A percentile compares a stretch with the other conserved stretches of the same genome.
These are phyloP conservation scores for Verticillium albo-atrum DNA, from an alignment of 2,329 filamentous ascomycete species.

Conservation along the genomic window DNA sequence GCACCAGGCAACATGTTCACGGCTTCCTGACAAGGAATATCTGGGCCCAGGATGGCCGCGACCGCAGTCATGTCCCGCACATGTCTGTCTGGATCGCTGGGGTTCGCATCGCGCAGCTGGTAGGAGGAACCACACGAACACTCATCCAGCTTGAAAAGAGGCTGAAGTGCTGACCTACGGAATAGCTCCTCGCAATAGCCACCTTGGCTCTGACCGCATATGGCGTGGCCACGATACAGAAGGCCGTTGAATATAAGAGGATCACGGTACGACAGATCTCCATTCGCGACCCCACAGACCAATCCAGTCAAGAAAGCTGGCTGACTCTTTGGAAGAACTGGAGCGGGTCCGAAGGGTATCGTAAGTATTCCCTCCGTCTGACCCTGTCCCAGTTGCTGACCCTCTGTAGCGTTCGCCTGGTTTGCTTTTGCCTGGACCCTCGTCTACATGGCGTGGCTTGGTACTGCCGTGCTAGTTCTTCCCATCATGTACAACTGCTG, in stretches of 20 bases:
- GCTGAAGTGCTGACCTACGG: neutral
- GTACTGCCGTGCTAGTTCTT: constrained; percentile 9
- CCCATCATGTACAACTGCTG: constrained; percentile 15
- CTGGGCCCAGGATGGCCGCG: constrained; percentile 13
- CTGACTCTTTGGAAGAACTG: constrained; percentile 10
- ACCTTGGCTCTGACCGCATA: constrained; percentile 11
- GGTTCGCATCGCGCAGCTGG: constrained; percentile 11
- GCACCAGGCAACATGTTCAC: constrained; percentile 1
- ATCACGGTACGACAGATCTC: constrained; percentile 11
- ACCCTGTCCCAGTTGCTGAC: constrained; percentile 2
- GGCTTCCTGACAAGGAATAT: constrained; percentile 11
- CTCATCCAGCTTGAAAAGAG: neutral
- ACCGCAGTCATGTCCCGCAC: constrained; percentile 10
- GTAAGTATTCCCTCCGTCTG: constrained; percentile 5
- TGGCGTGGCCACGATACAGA: constrained; percentile 12
- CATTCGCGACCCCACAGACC: neutral
- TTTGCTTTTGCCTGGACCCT: constrained; percentile 14
- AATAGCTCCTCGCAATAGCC: constrained; percentile 9
- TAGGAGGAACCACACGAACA: constrained; percentile 2
- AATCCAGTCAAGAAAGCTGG: neutral
- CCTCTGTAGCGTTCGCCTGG: constrained; percentile 10
- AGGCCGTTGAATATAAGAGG: constrained; percentile 11
- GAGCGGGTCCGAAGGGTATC: constrained; percentile 12
- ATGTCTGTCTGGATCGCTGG: constrained; percentile 13
- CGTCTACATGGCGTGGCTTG: constrained; percentile 12